Base-by-base conservation (phyloP, 2,329 filamentous ascomycete genomes). In the Pseudogymnoascus sp. region DNA sequence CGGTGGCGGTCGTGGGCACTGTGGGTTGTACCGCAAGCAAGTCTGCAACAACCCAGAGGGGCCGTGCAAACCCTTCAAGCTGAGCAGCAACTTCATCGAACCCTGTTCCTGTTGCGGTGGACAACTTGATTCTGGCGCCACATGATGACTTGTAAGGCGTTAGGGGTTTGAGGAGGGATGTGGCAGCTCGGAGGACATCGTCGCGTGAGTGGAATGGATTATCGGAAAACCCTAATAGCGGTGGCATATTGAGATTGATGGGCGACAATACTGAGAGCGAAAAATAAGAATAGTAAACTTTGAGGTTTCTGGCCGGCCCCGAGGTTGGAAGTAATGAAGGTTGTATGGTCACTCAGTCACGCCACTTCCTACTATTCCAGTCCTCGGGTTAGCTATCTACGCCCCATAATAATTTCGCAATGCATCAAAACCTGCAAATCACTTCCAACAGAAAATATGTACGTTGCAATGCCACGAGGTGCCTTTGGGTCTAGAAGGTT, bases 51-150 rank as follows among this genome's bases (percentile, higher is more conserved):
- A 63, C 68, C 69, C 69, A 71, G 11, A 71, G 58, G 21, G 69
- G 69, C 26, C 69, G 16, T 0, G 77, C 77, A 63, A 77, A 80
- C 0, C 78, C 78, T 59, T 80, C 78, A 0, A 80, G 68, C 63
- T 79, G 76, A 0, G 78, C 78, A 1, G 78, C 76, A 0, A 67
- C 68, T 55, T 80, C 78, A 62, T 78, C 76, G 41, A 80, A 80
- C 39, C 75, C 73, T 0, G 77, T 71, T 1, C 69, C 77, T 0
- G 77, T 77, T 0, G 70, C 69, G 0, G 73, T 63, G 0, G 76
- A 72, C 1, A 80, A 58, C 7, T 71, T 70, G 7, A 80, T 72
- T 1, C 76, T 71, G 2, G 74, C 76, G 10, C 71, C 68, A 0
- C 61, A 66, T 0, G 69, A 63, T 0, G 76, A 78, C 55, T 73